Percentiles rank a stretch among this genome's conserved stretches.
Conservation (phyloP, 192 early-diverging fungal genomes). For the Backusella tarrabulga region DNA sequence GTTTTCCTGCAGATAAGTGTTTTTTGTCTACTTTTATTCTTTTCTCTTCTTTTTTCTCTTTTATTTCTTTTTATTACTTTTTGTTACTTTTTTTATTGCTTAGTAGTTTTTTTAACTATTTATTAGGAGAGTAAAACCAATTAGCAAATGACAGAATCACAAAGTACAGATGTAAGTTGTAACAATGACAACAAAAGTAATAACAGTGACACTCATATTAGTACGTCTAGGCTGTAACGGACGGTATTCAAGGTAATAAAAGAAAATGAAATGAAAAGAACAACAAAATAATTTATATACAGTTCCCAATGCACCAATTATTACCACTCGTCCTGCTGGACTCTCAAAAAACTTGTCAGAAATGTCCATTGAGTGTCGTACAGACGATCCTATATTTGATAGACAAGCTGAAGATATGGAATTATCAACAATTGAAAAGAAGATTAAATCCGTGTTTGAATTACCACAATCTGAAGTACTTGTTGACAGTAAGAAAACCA, state of each 20-base stretch:
- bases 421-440: background rate
- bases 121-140: background rate
- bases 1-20: background rate
- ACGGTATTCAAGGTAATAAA: background rate
- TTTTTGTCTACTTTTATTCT: background rate
- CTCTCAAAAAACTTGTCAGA: background rate
- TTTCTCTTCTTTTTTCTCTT: background rate
- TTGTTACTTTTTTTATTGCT: background rate
- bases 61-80: background rate
- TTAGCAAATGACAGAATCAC: background rate
- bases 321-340: background rate
- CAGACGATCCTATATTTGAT: background rate
- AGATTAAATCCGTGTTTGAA: conserved; percentile 11
- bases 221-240: background rate
- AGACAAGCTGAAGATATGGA: background rate
- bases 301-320: background rate
- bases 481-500: conserved; percentile 8
- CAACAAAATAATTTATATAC: background rate
- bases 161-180: conserved; percentile 2
- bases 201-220: background rate
- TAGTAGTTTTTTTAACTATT: background rate
- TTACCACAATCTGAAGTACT: background rate
- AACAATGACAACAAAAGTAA: background rate
- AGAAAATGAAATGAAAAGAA: background rate
- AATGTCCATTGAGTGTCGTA: conserved; percentile 5